These are phyloP conservation scores for Carex littledalei DNA, from an alignment of 176 grass and related monocot species.

Conservation along the genomic window DNA sequence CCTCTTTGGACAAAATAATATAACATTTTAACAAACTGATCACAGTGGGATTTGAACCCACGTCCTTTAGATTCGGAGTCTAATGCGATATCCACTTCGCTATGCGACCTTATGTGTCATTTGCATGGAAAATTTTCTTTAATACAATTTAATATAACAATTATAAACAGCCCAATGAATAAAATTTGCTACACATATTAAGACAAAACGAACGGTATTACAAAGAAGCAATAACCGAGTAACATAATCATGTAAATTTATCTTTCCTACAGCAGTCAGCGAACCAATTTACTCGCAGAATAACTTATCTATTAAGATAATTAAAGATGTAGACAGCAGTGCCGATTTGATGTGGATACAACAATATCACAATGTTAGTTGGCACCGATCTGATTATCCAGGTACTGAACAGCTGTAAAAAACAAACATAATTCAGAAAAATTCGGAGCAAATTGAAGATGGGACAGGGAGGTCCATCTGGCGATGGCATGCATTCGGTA, in stretches of 20 bases:
- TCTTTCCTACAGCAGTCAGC: background rate
- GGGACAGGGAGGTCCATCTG: no score
- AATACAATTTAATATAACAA: background rate
- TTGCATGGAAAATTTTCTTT: background rate
- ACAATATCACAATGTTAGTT: background rate
- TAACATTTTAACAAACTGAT: slow-evolving; percentile 30
- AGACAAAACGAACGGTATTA: background rate
- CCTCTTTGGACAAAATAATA: background rate
- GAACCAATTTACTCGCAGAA: background rate
- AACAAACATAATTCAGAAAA: background rate
- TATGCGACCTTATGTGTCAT: slow-evolving; percentile 63
- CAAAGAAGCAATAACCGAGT: background rate
- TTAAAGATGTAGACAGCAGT: background rate
- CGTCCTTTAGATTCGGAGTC: slow-evolving; percentile 99
- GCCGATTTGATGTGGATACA: background rate
- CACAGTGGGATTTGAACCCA: slow-evolving; percentile 99
- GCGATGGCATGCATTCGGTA: no score
- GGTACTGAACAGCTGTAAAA: background rate
- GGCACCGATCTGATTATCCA: background rate
- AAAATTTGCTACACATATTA: background rate
- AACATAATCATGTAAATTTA: background rate
- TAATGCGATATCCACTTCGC: slow-evolving; percentile 99
- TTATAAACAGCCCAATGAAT: background rate
- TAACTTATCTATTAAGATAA: background rate
- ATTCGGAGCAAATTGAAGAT: no score